Base-by-base conservation (phyloP, 345 rosid species). In the Eucalyptus rudis region DNA sequence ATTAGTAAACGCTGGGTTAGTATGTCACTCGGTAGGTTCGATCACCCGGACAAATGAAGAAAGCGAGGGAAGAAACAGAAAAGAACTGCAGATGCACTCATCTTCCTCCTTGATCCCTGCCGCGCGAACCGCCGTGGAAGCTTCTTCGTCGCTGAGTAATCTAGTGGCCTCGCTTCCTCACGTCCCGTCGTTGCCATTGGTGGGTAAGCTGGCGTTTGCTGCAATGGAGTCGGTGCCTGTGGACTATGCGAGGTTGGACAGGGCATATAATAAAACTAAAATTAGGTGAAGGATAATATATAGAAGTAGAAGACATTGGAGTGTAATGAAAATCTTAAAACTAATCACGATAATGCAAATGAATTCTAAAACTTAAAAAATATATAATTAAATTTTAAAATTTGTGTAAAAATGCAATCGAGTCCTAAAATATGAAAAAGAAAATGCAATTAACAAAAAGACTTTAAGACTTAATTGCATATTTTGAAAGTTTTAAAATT, bases 361-460 rank as follows among this genome's bases (percentile, higher is more conserved):
- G 1, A 51, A 51, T 51, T 51, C 1, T 51, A 51, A 51, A 51
- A 6, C 20, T 15, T 2, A 15, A 14, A 10, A 50, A 15, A n/a
- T n/a, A 0, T 51, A 51, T 0, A 6, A 51, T 16, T 0, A 6
- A 51, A 0, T 51, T 16, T 6, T 51, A 51, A 3, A 51, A 51
- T 16, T 51, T 15, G 19, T 50, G 52, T 2, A 16, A 16, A 51
- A 6, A 2, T 49, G 3, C 1, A 51, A 16, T 16, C 1, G 0
- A 51, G 3, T 51, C 8, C 2, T 51, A 51, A 51, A 51, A 6
- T 51, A 2, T 44, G 2, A 5, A 1, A 2, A 50, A 33, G 3
- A 33, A 43, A 1, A 1, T 6, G n/a, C n/a, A n/a, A n/a, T n/a
- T n/a, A n/a, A n/a, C n/a, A n/a, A n/a, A n/a, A n/a, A n/a, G n/a